Evolutionary conservation across 495 filamentous ascomycete species (phyloP).

Genomic region (Thozetella sp.): DNA sequence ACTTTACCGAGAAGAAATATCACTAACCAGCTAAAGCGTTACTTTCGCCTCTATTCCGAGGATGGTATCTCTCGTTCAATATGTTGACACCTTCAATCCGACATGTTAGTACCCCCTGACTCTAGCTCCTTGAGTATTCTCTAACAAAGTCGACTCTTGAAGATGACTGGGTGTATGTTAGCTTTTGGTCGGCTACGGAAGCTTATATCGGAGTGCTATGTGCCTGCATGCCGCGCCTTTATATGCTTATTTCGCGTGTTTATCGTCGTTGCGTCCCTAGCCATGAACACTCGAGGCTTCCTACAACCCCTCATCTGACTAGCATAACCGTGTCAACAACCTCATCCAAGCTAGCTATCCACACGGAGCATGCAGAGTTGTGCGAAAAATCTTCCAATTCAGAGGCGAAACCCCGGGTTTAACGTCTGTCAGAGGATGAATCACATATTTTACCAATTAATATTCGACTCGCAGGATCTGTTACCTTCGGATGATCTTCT

Average conservation of each 20-base stretch:
- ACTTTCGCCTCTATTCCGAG: neutral
- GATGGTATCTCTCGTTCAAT: neutral
- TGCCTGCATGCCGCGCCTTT: neutral
- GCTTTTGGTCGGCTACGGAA: conserved; percentile 1
- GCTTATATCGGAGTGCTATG: neutral
- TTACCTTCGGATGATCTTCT: no score
- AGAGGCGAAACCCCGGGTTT: no score
- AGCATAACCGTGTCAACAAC: no score
- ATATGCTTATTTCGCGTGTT: neutral
- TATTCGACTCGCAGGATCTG: no score
- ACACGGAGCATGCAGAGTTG: no score
- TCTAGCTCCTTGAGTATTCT: neutral
- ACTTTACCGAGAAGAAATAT: neutral
- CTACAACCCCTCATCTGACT: neutral
- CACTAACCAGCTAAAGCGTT: neutral
- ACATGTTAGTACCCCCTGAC: neutral
- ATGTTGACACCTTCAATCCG: neutral
- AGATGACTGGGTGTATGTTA: conserved; percentile 1
- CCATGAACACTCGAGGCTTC: neutral
- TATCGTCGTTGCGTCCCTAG: neutral
- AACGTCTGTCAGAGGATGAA: no score
- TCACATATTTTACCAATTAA: no score
- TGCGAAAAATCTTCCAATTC: no score
- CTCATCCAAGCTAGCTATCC: no score
- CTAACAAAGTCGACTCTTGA: neutral